phyloP scores from a whole-genome alignment of 73 alveolate genomes.

The Diophrys appendiculata region DNA sequence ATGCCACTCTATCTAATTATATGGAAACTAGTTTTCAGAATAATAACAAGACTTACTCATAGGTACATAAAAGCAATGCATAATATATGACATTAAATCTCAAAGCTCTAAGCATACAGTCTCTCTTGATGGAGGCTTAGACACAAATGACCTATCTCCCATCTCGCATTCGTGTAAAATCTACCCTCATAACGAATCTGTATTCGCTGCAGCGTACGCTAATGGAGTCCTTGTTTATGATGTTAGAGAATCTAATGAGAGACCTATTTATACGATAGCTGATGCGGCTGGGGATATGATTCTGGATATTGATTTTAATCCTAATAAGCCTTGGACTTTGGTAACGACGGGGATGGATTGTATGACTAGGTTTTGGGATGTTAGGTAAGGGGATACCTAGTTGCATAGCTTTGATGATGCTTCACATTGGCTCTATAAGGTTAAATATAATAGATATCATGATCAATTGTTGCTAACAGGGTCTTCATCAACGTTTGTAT shows the following conservation, averaged over 20 bases:
- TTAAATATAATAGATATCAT: conserved; percentile 68
- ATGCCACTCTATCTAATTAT: no score
- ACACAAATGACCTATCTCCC: no score
- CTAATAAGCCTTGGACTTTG: conserved; percentile 72
- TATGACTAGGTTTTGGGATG: conserved; percentile 65
- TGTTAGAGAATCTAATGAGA: conserved; percentile 25
- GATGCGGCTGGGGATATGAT: conserved; percentile 65
- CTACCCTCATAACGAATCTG: conserved; percentile 29
- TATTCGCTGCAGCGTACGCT: background rate
- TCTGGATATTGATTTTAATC: conserved; percentile 76
- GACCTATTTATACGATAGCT: conserved; percentile 10
- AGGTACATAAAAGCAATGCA: no score
- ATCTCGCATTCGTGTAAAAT: no score
- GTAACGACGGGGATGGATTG: conserved; percentile 74
- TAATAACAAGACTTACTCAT: no score
- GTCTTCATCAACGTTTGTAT: conserved; percentile 58
- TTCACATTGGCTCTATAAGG: conserved; percentile 74
- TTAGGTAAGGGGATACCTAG: conserved; percentile 44
- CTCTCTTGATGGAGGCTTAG: no score
- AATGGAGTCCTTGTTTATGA: conserved; percentile 21
- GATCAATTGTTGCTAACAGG: conserved; percentile 71
- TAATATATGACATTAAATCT: no score
- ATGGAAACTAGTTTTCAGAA: no score
- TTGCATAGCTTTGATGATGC: conserved; percentile 63
- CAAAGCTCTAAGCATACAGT: no score